phyloP scores from a whole-genome alignment of 805 yeast genomes.

The Wickerhamiella spandovensis region DNA sequence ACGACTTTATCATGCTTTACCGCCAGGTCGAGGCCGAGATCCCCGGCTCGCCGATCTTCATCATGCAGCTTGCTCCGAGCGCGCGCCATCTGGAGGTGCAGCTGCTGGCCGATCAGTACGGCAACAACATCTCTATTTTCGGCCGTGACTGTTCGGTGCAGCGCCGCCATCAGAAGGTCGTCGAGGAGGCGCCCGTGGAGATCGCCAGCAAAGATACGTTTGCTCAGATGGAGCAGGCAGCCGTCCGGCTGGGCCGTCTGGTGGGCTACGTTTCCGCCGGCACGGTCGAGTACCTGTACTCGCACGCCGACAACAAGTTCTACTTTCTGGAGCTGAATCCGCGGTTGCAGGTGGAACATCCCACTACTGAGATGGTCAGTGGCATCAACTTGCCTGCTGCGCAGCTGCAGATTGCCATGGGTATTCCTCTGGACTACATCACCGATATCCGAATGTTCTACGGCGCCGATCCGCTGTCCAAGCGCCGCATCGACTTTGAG shows the following conservation, averaged over 20 bases:
- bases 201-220: slow-evolving; percentile 80
- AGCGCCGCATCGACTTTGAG: slow-evolving; percentile 82
- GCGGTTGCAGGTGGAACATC: slow-evolving; percentile 98
- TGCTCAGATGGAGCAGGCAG: slow-evolving; percentile 88
- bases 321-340: slow-evolving; percentile 96
- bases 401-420: slow-evolving; percentile 98
- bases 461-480: slow-evolving; percentile 91
- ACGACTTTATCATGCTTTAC: slow-evolving; percentile 61
- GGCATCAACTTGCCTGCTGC: slow-evolving; percentile 98
- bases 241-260: slow-evolving; percentile 88
- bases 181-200: slow-evolving; percentile 98
- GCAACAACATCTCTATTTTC: slow-evolving; percentile 90
- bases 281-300: slow-evolving; percentile 94
- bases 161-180: slow-evolving; percentile 97
- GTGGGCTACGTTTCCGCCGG: slow-evolving; percentile 99
- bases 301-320: slow-evolving; percentile 86
- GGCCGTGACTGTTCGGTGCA: slow-evolving; percentile 99
- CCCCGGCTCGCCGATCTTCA: slow-evolving; percentile 97
- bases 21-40: slow-evolving; percentile 94
- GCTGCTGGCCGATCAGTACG: slow-evolving; percentile 94
- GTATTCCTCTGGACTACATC: slow-evolving; percentile 91
- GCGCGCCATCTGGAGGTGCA: slow-evolving; percentile 99
- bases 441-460: slow-evolving; percentile 83
- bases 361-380: slow-evolving; percentile 98
- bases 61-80: slow-evolving; percentile 92